A percentile compares a stretch with the other conserved stretches of the same genome.
These are phyloP conservation scores for Elongisporangium anandrum DNA, from an alignment of 352 stramenopile genomes.

Conservation along the genomic window DNA sequence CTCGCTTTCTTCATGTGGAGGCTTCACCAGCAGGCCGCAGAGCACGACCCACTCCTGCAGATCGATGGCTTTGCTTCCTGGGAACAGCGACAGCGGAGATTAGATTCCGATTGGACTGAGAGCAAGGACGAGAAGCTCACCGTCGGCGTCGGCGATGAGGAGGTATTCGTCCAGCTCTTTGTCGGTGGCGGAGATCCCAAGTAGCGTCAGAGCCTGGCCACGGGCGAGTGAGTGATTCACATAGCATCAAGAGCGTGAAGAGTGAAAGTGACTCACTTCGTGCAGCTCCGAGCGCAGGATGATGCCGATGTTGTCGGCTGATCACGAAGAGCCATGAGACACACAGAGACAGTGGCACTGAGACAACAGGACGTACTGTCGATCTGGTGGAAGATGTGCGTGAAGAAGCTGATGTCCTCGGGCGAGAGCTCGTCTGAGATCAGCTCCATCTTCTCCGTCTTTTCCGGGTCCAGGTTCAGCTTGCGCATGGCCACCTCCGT, in stretches of 20 bases:
- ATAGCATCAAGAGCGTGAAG: not conserved
- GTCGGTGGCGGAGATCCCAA: slow-evolving; percentile 54
- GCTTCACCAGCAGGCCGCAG: slow-evolving; percentile 56
- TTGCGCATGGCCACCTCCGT: slow-evolving; percentile 61
- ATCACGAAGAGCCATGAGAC: not conserved
- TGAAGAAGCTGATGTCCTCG: slow-evolving; percentile 60
- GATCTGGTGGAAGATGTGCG: slow-evolving; percentile 67
- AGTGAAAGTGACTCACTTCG: slow-evolving; percentile 15
- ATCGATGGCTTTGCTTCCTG: slow-evolving; percentile 62
- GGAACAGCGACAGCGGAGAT: not conserved
- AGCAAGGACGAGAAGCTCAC: not conserved
- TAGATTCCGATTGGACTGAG: not conserved
- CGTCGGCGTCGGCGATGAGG: slow-evolving; percentile 54
- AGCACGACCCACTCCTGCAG: slow-evolving; percentile 64
- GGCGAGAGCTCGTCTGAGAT: slow-evolving; percentile 53
- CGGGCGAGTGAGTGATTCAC: not conserved
- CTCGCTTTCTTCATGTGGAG: slow-evolving; percentile 42
- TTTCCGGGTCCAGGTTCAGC: slow-evolving; percentile 55
- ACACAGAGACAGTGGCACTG: not conserved
- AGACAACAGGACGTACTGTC: slow-evolving; percentile 26
- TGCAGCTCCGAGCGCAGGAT: slow-evolving; percentile 66
- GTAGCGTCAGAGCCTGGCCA: slow-evolving; percentile 37
- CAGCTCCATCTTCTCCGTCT: slow-evolving; percentile 51
- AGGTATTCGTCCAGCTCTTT: slow-evolving; percentile 68
- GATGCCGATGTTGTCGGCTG: slow-evolving; percentile 54